Evolutionary conservation across 2,329 filamentous ascomycete species (phyloP), one percentile per base, ranked within the genome.

Genomic region (Xylaria polymorpha): DNA sequence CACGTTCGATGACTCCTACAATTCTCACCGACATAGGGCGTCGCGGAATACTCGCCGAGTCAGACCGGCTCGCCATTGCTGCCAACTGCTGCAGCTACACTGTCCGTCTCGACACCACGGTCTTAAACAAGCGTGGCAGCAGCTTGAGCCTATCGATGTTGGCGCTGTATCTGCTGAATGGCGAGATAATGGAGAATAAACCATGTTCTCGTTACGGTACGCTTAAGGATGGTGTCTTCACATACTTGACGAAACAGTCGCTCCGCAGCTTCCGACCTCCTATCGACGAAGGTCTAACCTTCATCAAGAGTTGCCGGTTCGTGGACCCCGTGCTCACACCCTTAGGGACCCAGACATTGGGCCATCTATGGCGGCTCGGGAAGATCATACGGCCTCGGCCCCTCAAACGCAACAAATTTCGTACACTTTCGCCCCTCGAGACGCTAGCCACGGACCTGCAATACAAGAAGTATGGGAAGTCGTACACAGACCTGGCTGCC

Each of bases 261-360:
- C 73, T 78, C 7, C 57, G 50, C 44, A 75, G 61, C 63, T 77
- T 78, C 53, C 74, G 73, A 7, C 73, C 76, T 15, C 75, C 75
- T 4, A 55, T 74, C 41, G 68, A 74, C 35, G 65, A 74, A 48
- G 72, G 71, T 9, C 72, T 78, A 3, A 77, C 75, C 8, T 78
- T 78, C 60, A 77, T 78, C 48, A 77, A 76, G 63, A 72, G 71
- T 58, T 78, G 76, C 62, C 75, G 76, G 22, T 74, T 78, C 37
- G 56, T 72, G 12, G 64, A 76, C 10, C 75, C 76, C 2, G 10
- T 59, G 50, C 71, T 78, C 20, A 75, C 73, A 3, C 18, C 53
- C 20, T 64, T 67, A 6, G 76, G 76, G 9, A 74, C 69, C 1
- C 51, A 46, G 29, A 77, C 75, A 0, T 57, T 48, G 15, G 76